Base-by-base conservation (phyloP, 805 yeast genomes). In the Cyberlindnera japonica region DNA sequence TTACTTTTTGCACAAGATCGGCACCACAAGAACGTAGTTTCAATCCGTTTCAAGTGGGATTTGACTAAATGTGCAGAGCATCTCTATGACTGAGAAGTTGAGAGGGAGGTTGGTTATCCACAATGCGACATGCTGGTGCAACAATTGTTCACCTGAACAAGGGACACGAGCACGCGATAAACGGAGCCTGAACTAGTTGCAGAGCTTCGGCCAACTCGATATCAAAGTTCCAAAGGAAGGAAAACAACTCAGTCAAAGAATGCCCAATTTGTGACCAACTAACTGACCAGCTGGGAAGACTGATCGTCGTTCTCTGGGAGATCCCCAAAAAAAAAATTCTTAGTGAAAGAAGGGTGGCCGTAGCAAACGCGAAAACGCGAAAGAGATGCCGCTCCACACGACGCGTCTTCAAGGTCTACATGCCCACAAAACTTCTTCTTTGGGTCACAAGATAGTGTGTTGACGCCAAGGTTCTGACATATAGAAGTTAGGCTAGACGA, bases 1-100 rank as follows among this genome's bases (percentile, higher is more conserved):
- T n/a, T n/a, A n/a, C 48, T 66, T 44, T 67, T 38, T 61, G 72
- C 71, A 67, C 70, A 59, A 64, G 51, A 53, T 58, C 71, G 71
- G 71, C 71, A 61, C 71, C 68, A 59, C 56, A 53, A 57, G 63
- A 59, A 50, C 59, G 65, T 48, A 41, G 50, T 51, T 22, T 45
- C 49, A 54, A 45, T 48, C 43, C 48, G 45, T 41, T 51, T 54
- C 61, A 57, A 45, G 59, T 52, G 67, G 71, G 68, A 66, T 67
- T 67, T 65, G 71, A 67, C 71, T 54, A 58, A 41, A 58, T 64
- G 71, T 66, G 71, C 71, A 32, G 14, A 19, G 35, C 8, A 9
- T 14, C 6, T n/a, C n/a, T n/a, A n/a, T n/a, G n/a, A n/a, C n/a
- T n/a, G 25, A 22, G 25, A 12, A 22, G 25, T 22, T 9, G 22